Base-by-base conservation (phyloP, 306 rosid genomes). In the Purshia tridentata region DNA sequence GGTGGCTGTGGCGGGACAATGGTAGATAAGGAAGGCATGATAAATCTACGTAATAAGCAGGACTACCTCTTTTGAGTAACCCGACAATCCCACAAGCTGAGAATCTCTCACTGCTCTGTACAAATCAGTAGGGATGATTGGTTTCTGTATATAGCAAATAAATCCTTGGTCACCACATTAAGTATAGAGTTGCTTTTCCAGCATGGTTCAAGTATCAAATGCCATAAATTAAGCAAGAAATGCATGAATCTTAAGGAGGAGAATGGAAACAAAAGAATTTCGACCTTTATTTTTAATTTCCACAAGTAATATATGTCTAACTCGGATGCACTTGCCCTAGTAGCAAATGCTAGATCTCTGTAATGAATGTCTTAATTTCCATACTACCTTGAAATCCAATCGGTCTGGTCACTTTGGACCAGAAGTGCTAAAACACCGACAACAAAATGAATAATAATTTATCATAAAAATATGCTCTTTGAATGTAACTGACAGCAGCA, bases 51-150 rank as follows among this genome's bases (percentile, higher is more conserved):
- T 53, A 67, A 75, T 78, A 47, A 16, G 64, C 44, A 60, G 37
- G 52, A 72, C 39, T 86, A 95, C 99, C 99, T 95, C 91, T 53
- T 84, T 91, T 20, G 99, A 78, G 92, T 88, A 95, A 76, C 99
- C 98, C 76, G 97, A 87, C 84, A 95, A 55, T 63, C 99, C 99
- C 65, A 87, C 50, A 65, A 91, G 96, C 13, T 95, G 86, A 76
- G 98, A 88, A 53, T 88, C 99, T 69, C 98, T 85, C 18, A 92
- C 79, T 4, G 65, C 79, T 83, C 84, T 84, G 78, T 88, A 95
- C 85, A 90, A 73, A 71, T 91, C 99, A 37, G 81, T 23, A 0
- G 91, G 87, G 64, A 87, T 72, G 61, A 86, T 95, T 6, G 99
- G 99, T 82, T 86, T 95, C 99, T 95, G 97, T 16, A 54, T 11